Evolutionary conservation across 495 filamentous ascomycete species (phyloP).

Genomic region (Cenococcum geophilum): DNA sequence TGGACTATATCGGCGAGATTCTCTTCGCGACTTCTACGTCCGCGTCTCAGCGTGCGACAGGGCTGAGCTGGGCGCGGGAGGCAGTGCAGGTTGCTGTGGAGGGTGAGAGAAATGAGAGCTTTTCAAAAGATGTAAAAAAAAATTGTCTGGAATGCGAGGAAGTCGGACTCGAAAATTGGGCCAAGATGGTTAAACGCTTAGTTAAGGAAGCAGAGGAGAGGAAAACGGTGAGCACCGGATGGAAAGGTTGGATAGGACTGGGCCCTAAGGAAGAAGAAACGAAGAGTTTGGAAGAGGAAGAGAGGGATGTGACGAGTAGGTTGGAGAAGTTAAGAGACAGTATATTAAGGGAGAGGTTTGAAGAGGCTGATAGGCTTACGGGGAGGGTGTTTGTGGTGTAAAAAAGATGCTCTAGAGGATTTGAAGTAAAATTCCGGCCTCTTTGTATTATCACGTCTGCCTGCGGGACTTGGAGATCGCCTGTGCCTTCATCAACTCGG

Average conservation of each 20-base stretch:
- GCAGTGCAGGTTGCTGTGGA: constrained; percentile 63
- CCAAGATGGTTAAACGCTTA: constrained; percentile 28
- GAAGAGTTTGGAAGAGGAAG: constrained; percentile 25
- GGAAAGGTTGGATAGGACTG: constrained; percentile 9
- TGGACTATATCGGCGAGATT: constrained; percentile 91
- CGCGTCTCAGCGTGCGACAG: constrained; percentile 48
- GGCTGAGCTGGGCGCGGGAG: constrained; percentile 78
- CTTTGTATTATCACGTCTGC: too few relatives aligned
- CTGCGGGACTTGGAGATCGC: too few relatives aligned
- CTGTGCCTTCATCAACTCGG: too few relatives aligned
- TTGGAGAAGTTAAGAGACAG: constrained; percentile 23
- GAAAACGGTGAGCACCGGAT: constrained; percentile 6
- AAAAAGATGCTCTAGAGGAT: too few relatives aligned
- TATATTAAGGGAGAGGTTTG: constrained; percentile 7
- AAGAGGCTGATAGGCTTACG: background rate
- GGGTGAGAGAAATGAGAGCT: constrained; percentile 6
- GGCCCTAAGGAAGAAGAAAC: constrained; percentile 22
- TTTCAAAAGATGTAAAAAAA: constrained; percentile 5
- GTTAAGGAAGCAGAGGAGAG: constrained; percentile 20
- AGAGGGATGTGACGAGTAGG: constrained; percentile 23
- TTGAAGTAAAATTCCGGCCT: too few relatives aligned
- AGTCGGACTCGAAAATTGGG: constrained; percentile 29
- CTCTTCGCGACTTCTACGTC: constrained; percentile 58
- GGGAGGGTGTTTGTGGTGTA: constrained; percentile 3
- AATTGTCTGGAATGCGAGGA: constrained; percentile 30